Evolutionary conservation across 2,329 filamentous ascomycete genomes (phyloP).

Genomic region (Neonectria faginata): DNA sequence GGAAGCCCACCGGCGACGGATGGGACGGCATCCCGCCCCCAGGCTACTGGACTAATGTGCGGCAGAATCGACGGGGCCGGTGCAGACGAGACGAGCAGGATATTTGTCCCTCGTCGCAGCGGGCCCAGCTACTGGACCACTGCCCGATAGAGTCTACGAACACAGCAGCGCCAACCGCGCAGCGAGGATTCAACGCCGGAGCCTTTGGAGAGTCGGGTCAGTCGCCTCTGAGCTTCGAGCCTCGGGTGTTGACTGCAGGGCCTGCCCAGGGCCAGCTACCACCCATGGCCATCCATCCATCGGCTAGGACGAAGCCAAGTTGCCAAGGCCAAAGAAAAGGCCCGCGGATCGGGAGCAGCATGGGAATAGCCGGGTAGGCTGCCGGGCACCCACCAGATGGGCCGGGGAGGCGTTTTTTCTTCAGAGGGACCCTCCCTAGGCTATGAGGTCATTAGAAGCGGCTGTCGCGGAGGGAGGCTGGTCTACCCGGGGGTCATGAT

Average conservation of each 20-base stretch:
- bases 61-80: slow-evolving; percentile 19
- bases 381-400: slow-evolving; percentile 10
- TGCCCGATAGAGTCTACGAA: neutral
- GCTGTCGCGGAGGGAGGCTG: slow-evolving; percentile 38
- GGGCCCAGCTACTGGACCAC: slow-evolving; percentile 6
- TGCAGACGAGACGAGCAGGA: slow-evolving; percentile 16
- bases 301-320: slow-evolving; percentile 10
- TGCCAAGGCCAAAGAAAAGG: slow-evolving; percentile 8
- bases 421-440: slow-evolving; percentile 6
- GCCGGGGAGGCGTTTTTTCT: slow-evolving; percentile 11
- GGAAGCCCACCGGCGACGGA: slow-evolving; percentile 30
- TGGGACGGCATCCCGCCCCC: slow-evolving; percentile 28
- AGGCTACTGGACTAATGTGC: slow-evolving; percentile 17
- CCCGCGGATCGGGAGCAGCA: slow-evolving; percentile 27
- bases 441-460: slow-evolving; percentile 44
- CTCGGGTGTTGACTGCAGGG: slow-evolving; percentile 11
- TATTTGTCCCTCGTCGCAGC: slow-evolving; percentile 26
- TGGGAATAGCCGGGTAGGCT: slow-evolving; percentile 28
- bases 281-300: slow-evolving; percentile 4
- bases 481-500: slow-evolving; percentile 16
- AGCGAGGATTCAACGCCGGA: slow-evolving; percentile 16
- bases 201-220: slow-evolving; percentile 6
- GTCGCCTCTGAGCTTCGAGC: slow-evolving; percentile 6
- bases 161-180: neutral
- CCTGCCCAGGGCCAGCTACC: slow-evolving; percentile 1